A percentile compares a stretch with the other conserved stretches of the same genome.
Evolutionary conservation across 495 filamentous ascomycete species (phyloP).

Genomic region (Cercophora sp.): DNA sequence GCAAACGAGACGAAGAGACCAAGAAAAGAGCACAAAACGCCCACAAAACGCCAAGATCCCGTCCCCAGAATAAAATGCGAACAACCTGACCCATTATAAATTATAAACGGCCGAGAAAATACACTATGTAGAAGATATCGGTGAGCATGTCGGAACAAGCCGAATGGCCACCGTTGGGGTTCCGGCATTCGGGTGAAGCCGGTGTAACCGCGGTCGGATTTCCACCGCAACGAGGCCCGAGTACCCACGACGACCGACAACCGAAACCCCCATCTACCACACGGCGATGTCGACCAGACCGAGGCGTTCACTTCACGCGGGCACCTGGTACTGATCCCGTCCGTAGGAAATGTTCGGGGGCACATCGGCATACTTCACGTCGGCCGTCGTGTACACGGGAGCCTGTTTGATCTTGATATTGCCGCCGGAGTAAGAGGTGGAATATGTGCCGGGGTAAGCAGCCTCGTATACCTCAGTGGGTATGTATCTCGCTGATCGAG

Average conservation of each 20-base stretch:
- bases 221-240: too few species aligned
- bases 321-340: not conserved
- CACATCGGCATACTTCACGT: constrained; percentile 21
- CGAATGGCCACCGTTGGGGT: not conserved
- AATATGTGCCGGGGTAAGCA: not conserved
- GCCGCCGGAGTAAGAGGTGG: constrained; percentile 15
- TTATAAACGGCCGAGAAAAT: constrained; percentile 6
- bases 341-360: constrained; percentile 7
- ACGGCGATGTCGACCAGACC: not conserved
- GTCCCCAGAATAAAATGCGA: not conserved
- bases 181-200: not conserved
- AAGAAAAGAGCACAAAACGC: constrained; percentile 8
- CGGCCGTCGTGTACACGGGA: constrained; percentile 13
- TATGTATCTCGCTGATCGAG: constrained; percentile 18
- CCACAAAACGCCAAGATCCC: not conserved
- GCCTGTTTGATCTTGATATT: constrained; percentile 23
- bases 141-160: not conserved
- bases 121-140: not conserved
- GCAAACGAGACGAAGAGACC: constrained; percentile 14
- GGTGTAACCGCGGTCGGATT: too few species aligned
- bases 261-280: not conserved
- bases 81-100: constrained; percentile 6
- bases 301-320: constrained; percentile 1
- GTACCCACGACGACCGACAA: too few species aligned
- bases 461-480: constrained; percentile 1